Evolutionary conservation across 495 filamentous ascomycete species (phyloP).

Genomic region (Hyaloscypha variabilis): DNA sequence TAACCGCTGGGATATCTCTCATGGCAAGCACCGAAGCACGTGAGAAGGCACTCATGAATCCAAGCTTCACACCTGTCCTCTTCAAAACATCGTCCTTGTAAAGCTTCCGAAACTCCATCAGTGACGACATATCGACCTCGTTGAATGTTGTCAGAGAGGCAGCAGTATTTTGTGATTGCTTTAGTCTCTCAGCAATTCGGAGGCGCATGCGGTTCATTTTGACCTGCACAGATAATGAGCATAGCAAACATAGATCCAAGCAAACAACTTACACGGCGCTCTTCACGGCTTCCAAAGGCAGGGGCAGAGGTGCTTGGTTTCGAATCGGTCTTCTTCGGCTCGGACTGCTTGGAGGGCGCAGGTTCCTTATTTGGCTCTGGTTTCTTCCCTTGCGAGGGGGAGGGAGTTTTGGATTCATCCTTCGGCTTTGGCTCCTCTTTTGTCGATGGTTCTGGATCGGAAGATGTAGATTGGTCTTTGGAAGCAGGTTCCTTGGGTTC

Average conservation of each 20-base stretch:
- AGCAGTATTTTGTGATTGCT: constrained; percentile 98
- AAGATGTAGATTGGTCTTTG: constrained; percentile 56
- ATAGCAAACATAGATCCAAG: background rate
- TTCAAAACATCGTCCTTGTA: constrained; percentile 97
- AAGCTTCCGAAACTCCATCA: constrained; percentile 95
- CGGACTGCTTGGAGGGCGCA: constrained; percentile 46
- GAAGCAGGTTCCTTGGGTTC: constrained; percentile 63
- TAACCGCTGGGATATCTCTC: constrained; percentile 93
- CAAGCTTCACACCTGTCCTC: constrained; percentile 95
- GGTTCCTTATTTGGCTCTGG: constrained; percentile 44
- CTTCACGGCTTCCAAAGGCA: constrained; percentile 75
- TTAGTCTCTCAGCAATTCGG: constrained; percentile 93
- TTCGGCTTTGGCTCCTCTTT: constrained; percentile 39
- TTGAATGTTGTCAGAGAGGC: constrained; percentile 98
- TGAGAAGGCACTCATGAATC: constrained; percentile 98
- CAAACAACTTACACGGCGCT: constrained; percentile 70
- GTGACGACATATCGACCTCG: constrained; percentile 97
- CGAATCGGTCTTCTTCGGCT: constrained; percentile 40
- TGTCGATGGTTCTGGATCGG: constrained; percentile 57
- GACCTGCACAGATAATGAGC: constrained; percentile 58
- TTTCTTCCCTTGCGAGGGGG: constrained; percentile 31
- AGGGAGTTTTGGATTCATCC: constrained; percentile 24
- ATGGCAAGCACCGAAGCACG: constrained; percentile 90
- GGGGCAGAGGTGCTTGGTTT: constrained; percentile 41
- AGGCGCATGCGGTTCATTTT: constrained; percentile 99